These are phyloP conservation scores for Termitomyces sp. DNA, from an alignment of 768 basidiomycete genomes.

Conservation along the genomic window DNA sequence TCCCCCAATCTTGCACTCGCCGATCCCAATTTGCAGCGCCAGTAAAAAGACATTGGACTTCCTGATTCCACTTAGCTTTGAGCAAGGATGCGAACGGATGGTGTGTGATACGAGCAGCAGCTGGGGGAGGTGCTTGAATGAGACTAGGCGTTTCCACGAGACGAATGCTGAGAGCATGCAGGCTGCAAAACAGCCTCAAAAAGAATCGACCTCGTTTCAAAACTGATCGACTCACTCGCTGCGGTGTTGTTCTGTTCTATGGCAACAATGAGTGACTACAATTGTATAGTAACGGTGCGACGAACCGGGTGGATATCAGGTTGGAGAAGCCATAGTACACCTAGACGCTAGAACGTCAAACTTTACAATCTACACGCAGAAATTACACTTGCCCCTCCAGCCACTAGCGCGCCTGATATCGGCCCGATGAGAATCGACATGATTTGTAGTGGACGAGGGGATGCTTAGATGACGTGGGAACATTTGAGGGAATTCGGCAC, in stretches of 20 bases:
- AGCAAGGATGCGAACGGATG: conserved; percentile 43
- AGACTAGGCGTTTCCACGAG: conserved; percentile 43
- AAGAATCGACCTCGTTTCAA: neutral
- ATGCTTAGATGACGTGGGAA: conserved; percentile 8
- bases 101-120: conserved; percentile 44
- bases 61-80: conserved; percentile 54
- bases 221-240: conserved; percentile 41
- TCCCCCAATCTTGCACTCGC: conserved; percentile 41
- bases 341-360: conserved; percentile 22
- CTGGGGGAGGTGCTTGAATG: conserved; percentile 46
- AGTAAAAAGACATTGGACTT: conserved; percentile 41
- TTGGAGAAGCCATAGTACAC: conserved; percentile 71
- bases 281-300: neutral
- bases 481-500: too few species aligned
- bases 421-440: conserved; percentile 64
- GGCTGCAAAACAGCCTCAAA: conserved; percentile 22
- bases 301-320: conserved; percentile 53
- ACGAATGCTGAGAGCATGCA: conserved; percentile 45
- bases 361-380: neutral
- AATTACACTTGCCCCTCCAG: conserved; percentile 50
- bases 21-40: conserved; percentile 42
- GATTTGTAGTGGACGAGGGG: neutral
- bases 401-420: conserved; percentile 64
- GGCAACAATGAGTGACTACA: conserved; percentile 1
- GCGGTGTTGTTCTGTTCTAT: conserved; percentile 50